phyloP scores from a whole-genome alignment of 2,329 filamentous ascomycete species.

The Leptographium wingfieldii region DNA sequence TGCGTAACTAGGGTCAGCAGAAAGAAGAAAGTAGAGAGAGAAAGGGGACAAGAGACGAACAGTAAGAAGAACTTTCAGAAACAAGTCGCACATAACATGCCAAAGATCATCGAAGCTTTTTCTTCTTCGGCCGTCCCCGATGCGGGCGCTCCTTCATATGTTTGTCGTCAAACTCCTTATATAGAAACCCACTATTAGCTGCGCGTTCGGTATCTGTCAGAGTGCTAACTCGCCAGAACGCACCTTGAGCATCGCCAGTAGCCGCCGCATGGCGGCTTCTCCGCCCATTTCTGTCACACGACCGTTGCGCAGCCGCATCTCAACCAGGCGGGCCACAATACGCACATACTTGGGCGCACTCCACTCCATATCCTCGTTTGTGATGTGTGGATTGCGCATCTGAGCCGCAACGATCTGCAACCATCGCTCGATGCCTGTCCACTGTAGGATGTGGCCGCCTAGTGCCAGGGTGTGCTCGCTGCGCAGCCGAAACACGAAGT shows the following conservation, averaged over 20 bases:
- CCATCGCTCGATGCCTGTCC: constrained; percentile 20
- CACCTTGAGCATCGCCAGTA: constrained; percentile 10
- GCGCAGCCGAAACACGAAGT: constrained; percentile 21
- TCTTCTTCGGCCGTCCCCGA: background rate
- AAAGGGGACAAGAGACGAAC: background rate
- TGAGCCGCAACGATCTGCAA: constrained; percentile 17
- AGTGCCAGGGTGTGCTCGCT: constrained; percentile 19
- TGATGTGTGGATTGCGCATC: constrained; percentile 17
- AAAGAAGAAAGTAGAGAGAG: too few relatives aligned
- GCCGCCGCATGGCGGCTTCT: constrained; percentile 6
- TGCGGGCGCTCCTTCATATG: constrained; percentile 3
- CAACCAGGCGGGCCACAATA: constrained; percentile 12
- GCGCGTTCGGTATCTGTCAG: too few relatives aligned
- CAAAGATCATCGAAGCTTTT: background rate
- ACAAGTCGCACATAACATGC: background rate
- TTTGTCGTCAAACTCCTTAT: constrained; percentile 10
- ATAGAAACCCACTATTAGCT: background rate
- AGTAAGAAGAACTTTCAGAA: background rate
- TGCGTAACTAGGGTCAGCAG: too few relatives aligned
- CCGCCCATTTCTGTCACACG: constrained; percentile 13
- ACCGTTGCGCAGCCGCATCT: constrained; percentile 7
- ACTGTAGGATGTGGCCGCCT: constrained; percentile 22
- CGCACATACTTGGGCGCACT: constrained; percentile 14
- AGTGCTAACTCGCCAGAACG: background rate
- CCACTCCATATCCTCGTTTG: constrained; percentile 20